phyloP scores from a whole-genome alignment of 345 rosid species.

The Cardamine resedifolia region DNA sequence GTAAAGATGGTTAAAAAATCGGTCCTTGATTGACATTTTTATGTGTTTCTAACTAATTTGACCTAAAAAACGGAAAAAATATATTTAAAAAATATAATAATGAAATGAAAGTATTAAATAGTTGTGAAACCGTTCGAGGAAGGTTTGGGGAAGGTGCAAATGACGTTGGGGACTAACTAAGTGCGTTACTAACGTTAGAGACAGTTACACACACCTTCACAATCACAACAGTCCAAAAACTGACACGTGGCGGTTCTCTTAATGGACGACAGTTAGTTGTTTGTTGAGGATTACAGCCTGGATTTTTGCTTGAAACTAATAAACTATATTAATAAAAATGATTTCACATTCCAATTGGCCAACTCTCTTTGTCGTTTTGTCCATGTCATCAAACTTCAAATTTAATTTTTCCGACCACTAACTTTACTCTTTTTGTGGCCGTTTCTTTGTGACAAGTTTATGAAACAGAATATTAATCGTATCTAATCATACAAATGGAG shows the following conservation, averaged over 20 bases:
- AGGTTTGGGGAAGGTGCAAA: conserved; percentile 39
- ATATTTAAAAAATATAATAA: not conserved
- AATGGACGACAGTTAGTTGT: conserved; percentile 38
- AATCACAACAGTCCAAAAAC: not conserved
- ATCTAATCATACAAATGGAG: conserved; percentile 11
- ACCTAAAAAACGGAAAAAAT: conserved; percentile 16
- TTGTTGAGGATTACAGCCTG: conserved; percentile 57
- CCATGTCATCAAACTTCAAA: conserved; percentile 48
- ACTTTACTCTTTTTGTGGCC: conserved; percentile 30
- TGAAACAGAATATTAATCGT: conserved; percentile 30
- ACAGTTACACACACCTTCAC: conserved; percentile 23
- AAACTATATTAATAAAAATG: conserved; percentile 8
- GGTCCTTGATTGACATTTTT: not conserved
- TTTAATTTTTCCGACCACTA: conserved; percentile 13
- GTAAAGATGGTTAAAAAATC: not conserved
- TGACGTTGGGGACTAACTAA: conserved; percentile 27
- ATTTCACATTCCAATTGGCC: conserved; percentile 63
- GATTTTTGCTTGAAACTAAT: conserved; percentile 14
- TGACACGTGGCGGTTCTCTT: conserved; percentile 36
- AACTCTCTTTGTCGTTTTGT: conserved; percentile 61
- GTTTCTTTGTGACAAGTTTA: conserved; percentile 38
- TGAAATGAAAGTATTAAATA: not conserved
- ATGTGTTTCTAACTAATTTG: conserved; percentile 7
- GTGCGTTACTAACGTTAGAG: conserved; percentile 34
- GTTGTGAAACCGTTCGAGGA: conserved; percentile 34